These are phyloP conservation scores for Sequoia sempervirens DNA, from an alignment of 75 land plant genomes.

Conservation along the genomic window DNA sequence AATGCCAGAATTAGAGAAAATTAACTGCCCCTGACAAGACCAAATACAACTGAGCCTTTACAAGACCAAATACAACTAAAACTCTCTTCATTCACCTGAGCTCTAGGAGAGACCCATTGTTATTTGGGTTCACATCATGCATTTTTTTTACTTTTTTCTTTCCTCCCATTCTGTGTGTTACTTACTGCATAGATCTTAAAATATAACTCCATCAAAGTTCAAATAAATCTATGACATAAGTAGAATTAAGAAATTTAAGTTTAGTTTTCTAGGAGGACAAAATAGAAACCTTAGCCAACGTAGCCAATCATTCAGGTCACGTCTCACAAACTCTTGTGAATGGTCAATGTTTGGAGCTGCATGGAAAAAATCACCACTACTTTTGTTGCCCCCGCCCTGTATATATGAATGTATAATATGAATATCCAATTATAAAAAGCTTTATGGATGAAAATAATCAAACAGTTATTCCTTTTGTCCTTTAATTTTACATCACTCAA, in stretches of 20 bases:
- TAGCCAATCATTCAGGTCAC: slow-evolving; percentile 66
- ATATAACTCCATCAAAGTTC: background rate
- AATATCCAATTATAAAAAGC: background rate
- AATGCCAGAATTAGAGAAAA: background rate
- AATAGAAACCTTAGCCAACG: slow-evolving; percentile 52
- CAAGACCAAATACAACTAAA: background rate
- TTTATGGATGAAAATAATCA: background rate
- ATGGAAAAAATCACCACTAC: slow-evolving; percentile 75
- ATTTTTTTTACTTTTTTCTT: background rate
- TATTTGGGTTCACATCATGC: background rate
- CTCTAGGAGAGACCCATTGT: background rate
- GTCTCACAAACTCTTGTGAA: slow-evolving; percentile 78
- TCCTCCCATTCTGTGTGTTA: background rate
- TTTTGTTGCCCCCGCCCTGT: slow-evolving; percentile 70
- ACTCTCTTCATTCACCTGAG: background rate
- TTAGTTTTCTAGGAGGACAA: background rate
- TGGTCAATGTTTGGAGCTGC: slow-evolving; percentile 87
- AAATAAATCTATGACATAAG: background rate
- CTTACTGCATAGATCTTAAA: background rate
- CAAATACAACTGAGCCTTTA: background rate
- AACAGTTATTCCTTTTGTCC: background rate
- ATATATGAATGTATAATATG: background rate
- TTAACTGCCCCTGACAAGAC: background rate
- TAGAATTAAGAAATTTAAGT: background rate
- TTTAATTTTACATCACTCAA: background rate